Base-by-base conservation (phyloP, 2,329 filamentous ascomycete genomes). In the Myriangium duriaei region DNA sequence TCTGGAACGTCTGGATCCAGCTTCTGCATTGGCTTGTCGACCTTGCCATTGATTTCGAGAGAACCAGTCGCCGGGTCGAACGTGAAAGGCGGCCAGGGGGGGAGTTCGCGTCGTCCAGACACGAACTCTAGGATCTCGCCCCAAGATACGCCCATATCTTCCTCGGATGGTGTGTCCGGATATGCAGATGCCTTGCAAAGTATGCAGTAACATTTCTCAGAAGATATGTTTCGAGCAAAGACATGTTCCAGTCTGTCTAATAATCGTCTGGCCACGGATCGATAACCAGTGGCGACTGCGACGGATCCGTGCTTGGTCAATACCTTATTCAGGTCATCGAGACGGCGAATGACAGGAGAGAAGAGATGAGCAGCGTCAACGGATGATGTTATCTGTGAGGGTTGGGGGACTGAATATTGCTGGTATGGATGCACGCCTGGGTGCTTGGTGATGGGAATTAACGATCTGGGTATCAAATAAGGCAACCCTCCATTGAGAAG, bases 1-100 rank as follows among this genome's bases (percentile, higher is more conserved):
- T 94, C 86, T 0, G 86, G 86, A 9, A 96, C 84, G 56, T 96
- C 88, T 5, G 91, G 84, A 50, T 96, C 88, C 42, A 96, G 75
- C 58, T 92, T 83, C 66, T 64, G 79, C 74, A 61, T 82, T 43
- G 75, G 75, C 21, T 65, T 60, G 32, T 67, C 61, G 2, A 58
- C 51, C 15, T 37, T 32, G 29, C 65, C 64, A 4, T 65, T 63
- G 28, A 76, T 64, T n/a, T 69, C 71, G n/a, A 75, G 59, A 9
- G 68, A 68, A 19, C 61, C 55, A 11, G 68, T 55, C 3, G 74
- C 75, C 26, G 74, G 67, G 29, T 71, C 69, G 4, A 77, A 73
- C 48, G 75, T 78, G 52, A 95, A 91, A 0, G 88, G 85, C 14
- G 88, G 88, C 88, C 88, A 95, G 11, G 70, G 62, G 0, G 88